Base-by-base conservation (phyloP, 257 asterid species). In the Solanum sejunctum region DNA sequence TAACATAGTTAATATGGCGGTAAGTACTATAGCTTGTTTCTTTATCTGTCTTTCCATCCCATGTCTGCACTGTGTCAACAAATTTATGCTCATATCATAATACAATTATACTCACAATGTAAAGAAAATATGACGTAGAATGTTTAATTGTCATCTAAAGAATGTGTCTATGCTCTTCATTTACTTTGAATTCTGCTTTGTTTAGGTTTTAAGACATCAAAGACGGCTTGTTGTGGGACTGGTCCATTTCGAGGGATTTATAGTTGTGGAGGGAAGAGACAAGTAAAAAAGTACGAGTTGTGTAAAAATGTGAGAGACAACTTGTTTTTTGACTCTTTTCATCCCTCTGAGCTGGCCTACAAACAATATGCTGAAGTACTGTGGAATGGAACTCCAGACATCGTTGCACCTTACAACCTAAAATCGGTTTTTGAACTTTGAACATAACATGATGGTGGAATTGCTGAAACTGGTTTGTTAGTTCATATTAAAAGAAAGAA, bases 191-290 rank as follows among this genome's bases (percentile, higher is more conserved):
- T 23, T 51, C 51, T 77, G 45, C 63, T 77, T 77, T 77, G 82
- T 51, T 21, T 47, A 93, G 97, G 97, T 80, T 89, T 91, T 41
- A 83, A 84, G 90, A 94, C 88, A 77, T 90, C 88, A 58, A 84
- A 84, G 80, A 87, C 45, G 81, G 97, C 95, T 12, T 93, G 95
- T 67, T 93, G 94, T 67, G 94, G 97, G 3, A 84, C 85, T 6
- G 97, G 97, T 81, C 89, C 85, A 43, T 90, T 78, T 12, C 85
- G 91, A 49, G 97, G 93, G 36, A 39, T 57, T 12, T 63, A 63
- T 84, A 92, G 90, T 87, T 93, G 95, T 72, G 95, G 97, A 70
- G 94, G 94, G 3, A 90, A 85, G 86, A 90, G 93, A 70, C 45
- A 15, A 8, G 87, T 54, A 4, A 86, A 88, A 84, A 89, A 91